Evolutionary conservation across 2,329 filamentous ascomycete species (phyloP).

Genomic region (Aspergillus sojae): DNA sequence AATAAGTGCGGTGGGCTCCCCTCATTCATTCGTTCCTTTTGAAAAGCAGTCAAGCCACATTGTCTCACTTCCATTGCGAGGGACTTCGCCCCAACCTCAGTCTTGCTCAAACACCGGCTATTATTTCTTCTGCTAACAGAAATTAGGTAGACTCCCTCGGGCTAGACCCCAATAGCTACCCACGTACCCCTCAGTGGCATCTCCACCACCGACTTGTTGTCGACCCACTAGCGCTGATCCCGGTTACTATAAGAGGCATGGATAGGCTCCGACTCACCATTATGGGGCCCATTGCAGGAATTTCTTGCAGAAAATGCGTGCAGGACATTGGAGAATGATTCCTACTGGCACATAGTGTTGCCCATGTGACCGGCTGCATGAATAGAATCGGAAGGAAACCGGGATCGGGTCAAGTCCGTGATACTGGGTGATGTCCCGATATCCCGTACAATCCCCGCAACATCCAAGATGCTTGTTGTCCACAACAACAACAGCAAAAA

Average conservation of each 20-base stretch:
- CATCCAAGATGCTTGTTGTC: neutral
- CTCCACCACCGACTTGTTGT: conserved; percentile 2
- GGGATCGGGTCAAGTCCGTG: neutral
- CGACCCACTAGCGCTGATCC: neutral
- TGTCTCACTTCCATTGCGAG: neutral
- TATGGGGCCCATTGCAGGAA: neutral
- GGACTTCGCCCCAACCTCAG: no score
- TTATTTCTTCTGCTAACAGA: neutral
- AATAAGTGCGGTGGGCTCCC: no score
- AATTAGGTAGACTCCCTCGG: neutral
- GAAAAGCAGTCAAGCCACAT: neutral
- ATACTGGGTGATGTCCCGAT: neutral
- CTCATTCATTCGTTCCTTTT: neutral
- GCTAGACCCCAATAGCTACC: neutral
- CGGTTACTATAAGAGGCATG: neutral
- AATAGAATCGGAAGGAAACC: neutral
- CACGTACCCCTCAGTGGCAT: neutral
- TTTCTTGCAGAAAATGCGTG: neutral
- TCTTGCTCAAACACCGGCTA: no score
- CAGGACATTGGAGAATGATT: neutral
- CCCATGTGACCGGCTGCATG: neutral
- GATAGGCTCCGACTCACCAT: neutral
- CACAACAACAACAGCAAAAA: neutral
- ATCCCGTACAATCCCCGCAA: no score
- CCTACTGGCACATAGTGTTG: neutral